Evolutionary conservation across 2,329 filamentous ascomycete genomes (phyloP).

Genomic region (Fonsecaea multimorphosa): DNA sequence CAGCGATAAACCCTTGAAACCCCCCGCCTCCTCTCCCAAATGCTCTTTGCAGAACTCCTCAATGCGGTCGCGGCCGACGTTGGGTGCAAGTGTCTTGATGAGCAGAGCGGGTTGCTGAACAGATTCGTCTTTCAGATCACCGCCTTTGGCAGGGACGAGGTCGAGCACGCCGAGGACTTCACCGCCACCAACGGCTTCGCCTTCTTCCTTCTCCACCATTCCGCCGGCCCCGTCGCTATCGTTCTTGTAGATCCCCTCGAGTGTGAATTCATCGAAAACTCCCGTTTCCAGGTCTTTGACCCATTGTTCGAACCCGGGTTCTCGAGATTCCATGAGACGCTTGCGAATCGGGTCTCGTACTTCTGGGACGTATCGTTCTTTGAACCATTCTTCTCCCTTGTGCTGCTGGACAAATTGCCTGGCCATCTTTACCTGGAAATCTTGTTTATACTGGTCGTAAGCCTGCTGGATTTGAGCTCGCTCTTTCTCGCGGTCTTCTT

Average conservation of each 20-base stretch:
- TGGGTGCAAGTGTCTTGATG: slow-evolving; percentile 97
- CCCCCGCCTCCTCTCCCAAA: slow-evolving; percentile 85
- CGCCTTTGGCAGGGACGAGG: slow-evolving; percentile 79
- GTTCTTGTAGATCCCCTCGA: slow-evolving; percentile 92
- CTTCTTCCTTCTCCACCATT: slow-evolving; percentile 90
- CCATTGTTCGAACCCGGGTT: slow-evolving; percentile 82
- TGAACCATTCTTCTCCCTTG: slow-evolving; percentile 97
- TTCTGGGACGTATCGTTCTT: slow-evolving; percentile 87
- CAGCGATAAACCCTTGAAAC: slow-evolving; percentile 93
- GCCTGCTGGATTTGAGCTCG: slow-evolving; percentile 67
- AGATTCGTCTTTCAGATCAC: slow-evolving; percentile 87
- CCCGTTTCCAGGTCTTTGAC: slow-evolving; percentile 83
- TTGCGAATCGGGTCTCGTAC: slow-evolving; percentile 75
- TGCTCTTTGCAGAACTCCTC: slow-evolving; percentile 95
- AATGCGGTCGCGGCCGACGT: slow-evolving; percentile 90
- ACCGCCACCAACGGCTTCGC: slow-evolving; percentile 87
- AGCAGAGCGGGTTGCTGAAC: slow-evolving; percentile 88
- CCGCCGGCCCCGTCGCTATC: slow-evolving; percentile 88
- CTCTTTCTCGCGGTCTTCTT: slow-evolving; percentile 68
- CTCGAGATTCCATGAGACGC: slow-evolving; percentile 80
- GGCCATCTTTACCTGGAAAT: slow-evolving; percentile 75
- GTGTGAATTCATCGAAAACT: slow-evolving; percentile 89
- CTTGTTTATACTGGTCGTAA: slow-evolving; percentile 70
- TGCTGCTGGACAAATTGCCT: slow-evolving; percentile 88
- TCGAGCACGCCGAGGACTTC: slow-evolving; percentile 94